Conservation (phyloP, 768 basidiomycete genomes). For the Cyclocybe cylindracea region DNA sequence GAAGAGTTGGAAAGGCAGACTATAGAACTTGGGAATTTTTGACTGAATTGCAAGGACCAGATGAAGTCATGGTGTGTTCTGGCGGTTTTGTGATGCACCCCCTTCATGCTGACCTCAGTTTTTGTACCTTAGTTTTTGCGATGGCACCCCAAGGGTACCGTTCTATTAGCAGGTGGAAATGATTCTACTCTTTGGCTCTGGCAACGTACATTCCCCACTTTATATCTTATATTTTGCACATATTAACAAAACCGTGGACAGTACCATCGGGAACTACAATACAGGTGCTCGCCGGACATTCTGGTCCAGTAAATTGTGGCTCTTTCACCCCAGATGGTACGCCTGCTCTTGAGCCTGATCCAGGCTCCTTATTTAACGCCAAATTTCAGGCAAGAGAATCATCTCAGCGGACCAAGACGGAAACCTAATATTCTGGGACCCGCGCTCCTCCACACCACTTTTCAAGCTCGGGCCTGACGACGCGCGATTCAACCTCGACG, state of each 20-base stretch:
- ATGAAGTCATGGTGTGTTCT: conserved; percentile 85
- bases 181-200: conserved; percentile 96
- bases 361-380: background rate
- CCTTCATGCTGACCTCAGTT: background rate
- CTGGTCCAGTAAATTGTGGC: conserved; percentile 80
- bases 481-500: conserved; percentile 76
- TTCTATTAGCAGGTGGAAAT: conserved; percentile 89
- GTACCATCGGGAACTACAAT: conserved; percentile 95
- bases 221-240: background rate
- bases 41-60: conserved; percentile 89
- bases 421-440: conserved; percentile 88
- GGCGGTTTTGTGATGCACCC: background rate
- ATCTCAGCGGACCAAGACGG: conserved; percentile 86
- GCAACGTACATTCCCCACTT: conserved; percentile 68
- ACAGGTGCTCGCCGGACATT: conserved; percentile 95
- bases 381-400: conserved; percentile 73
- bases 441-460: conserved; percentile 70
- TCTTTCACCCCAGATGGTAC: conserved; percentile 90
- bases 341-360: background rate
- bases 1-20: conserved; percentile 73
- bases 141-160: conserved; percentile 95
- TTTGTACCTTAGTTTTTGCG: conserved; percentile 69
- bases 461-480: conserved; percentile 78
- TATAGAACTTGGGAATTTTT: conserved; percentile 92
- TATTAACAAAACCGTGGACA: conserved; percentile 28